Evolutionary conservation across 2,329 filamentous ascomycete genomes (phyloP), one percentile per base, ranked within the genome.

Genomic region (Fusarium chaquense): DNA sequence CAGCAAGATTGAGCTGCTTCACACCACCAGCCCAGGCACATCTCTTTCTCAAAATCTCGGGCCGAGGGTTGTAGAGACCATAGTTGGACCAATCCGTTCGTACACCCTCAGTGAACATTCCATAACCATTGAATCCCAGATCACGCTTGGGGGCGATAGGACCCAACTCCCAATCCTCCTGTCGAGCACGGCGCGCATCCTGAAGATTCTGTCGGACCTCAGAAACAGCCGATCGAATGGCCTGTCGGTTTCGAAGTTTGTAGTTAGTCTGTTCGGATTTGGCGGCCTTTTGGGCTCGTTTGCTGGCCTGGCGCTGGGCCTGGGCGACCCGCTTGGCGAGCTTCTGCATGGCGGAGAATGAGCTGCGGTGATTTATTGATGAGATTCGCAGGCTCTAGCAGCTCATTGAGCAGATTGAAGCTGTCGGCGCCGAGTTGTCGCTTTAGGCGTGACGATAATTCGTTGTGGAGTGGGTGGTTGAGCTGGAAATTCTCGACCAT

Each of bases 101-200:
- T 55, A 77, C 73, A 24, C 75, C 74, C 63, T 82, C 79, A 33
- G 76, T 73, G 59, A 81, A 65, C 67, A 91, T 85, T 66, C 90
- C 93, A 76, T 89, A 91, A 28, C 80, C 83, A 49, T 86, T 84
- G 71, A 85, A 82, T 64, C 91, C 91, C 40, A 90, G 82, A 80
- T 96, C 91, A 73, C 90, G 86, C 77, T 90, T 91, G 3, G 94
- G 94, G 5, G 93, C 91, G 69, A 97, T 77, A 11, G 92, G 87
- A 0, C 94, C 95, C 70, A 93, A 81, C 68, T 91, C 83, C 89
- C 92, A 97, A 78, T 95, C 90, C 77, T 97, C 91, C 65, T 85
- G 86, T 55, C 91, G 87, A 51, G 86, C 84, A 69, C 82, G 77
- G 35, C 82, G 80, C 46, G 84, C 82, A 41, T 81, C 77, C 52